A percentile compares a stretch with the other conserved stretches of the same genome.
phyloP scores from a whole-genome alignment of 2,329 filamentous ascomycete genomes.

The Chrysoporthe puriensis region DNA sequence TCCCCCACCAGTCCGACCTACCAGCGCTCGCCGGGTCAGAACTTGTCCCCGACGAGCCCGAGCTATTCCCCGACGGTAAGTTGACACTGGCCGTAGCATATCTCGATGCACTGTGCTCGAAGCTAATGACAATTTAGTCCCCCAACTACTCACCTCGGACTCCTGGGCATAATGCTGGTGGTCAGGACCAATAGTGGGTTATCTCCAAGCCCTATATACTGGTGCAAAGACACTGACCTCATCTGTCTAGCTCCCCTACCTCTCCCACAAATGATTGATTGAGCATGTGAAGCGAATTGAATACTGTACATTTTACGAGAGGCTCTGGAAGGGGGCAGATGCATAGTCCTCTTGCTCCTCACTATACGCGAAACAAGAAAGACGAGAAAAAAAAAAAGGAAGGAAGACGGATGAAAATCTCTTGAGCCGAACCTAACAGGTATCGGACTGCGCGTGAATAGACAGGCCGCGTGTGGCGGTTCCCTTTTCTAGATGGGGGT shows the following conservation, averaged over 20 bases:
- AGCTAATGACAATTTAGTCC: constrained; percentile 40
- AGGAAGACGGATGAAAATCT: constrained; percentile 2
- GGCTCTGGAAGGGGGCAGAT: constrained; percentile 35
- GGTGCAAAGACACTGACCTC: constrained; percentile 11
- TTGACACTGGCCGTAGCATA: constrained; percentile 35
- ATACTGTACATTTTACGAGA: constrained; percentile 31
- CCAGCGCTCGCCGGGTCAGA: constrained; percentile 57
- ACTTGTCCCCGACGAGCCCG: constrained; percentile 68
- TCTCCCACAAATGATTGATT: constrained; percentile 43
- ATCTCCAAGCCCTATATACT: constrained; percentile 11
- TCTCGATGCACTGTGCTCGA: constrained; percentile 34
- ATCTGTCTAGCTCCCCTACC: constrained; percentile 41
- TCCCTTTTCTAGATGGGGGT: constrained; percentile 6
- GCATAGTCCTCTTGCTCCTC: constrained; percentile 28
- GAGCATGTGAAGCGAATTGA: constrained; percentile 16
- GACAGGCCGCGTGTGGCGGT: constrained; percentile 1
- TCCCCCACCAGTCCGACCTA: constrained; percentile 67
- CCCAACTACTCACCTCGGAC: constrained; percentile 50
- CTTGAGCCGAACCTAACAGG: neutral
- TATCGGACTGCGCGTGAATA: constrained; percentile 14
- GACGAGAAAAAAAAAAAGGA: neutral
- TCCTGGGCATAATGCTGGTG: constrained; percentile 44
- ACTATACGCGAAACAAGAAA: neutral
- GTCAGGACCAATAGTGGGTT: constrained; percentile 47
- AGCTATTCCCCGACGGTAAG: constrained; percentile 67